These are phyloP conservation scores for Corchorus capsularis DNA, from an alignment of 345 rosid genomes.

Conservation along the genomic window DNA sequence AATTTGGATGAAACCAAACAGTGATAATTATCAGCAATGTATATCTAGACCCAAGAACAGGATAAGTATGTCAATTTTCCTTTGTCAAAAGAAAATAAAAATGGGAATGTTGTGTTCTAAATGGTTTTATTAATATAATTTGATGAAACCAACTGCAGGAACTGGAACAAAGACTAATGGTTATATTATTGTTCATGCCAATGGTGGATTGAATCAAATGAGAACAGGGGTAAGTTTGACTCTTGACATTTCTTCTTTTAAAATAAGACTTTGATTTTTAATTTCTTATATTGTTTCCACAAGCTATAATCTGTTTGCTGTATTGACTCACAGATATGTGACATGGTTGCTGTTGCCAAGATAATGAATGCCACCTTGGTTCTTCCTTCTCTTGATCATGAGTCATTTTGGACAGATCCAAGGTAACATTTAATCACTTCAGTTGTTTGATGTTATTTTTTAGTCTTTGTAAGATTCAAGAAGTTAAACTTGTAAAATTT, in stretches of 20 bases:
- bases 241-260: not conserved
- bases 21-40: slow-evolving; percentile 61
- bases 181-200: slow-evolving; percentile 87
- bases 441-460: not conserved
- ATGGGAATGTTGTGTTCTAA: not conserved
- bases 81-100: no score
- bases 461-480: not conserved
- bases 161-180: slow-evolving; percentile 59
- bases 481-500: not conserved
- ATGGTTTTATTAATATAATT: not conserved
- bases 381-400: slow-evolving; percentile 94
- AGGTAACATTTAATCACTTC: slow-evolving; percentile 53
- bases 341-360: slow-evolving; percentile 96
- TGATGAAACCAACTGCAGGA: slow-evolving; percentile 29
- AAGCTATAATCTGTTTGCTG: slow-evolving; percentile 9
- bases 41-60: slow-evolving; percentile 58
- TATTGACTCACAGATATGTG: slow-evolving; percentile 73
- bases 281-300: not conserved
- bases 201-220: slow-evolving; percentile 99
- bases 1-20: slow-evolving; percentile 91
- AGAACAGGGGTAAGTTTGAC: slow-evolving; percentile 84
- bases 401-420: slow-evolving; percentile 97
- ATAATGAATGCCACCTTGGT: slow-evolving; percentile 96
- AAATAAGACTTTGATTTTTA: not conserved
- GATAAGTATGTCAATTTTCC: slow-evolving; percentile 44